A percentile compares a stretch with the other conserved stretches of the same genome.
Evolutionary conservation across 352 stramenopile species (phyloP).

Genomic region (Phytophthora cryptogea): DNA sequence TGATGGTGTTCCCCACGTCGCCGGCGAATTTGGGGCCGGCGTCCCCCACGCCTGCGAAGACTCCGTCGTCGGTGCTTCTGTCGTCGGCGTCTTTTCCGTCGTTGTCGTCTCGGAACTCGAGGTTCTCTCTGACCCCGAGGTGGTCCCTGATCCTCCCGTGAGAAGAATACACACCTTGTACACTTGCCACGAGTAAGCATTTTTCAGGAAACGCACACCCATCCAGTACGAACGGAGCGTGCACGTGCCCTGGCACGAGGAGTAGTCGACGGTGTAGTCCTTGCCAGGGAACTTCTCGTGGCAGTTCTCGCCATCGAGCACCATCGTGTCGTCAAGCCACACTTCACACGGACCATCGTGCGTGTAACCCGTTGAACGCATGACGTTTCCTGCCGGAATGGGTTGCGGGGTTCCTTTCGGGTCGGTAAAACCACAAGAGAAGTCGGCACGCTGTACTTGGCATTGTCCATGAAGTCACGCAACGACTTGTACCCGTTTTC

Average conservation of each 20-base stretch:
- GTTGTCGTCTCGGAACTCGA: no score
- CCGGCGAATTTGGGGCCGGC: no score
- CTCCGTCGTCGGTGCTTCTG: no score
- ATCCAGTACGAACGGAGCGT: slow-evolving; percentile 6
- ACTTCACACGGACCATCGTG: slow-evolving; percentile 5
- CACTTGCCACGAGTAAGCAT: background rate
- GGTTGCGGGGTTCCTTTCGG: slow-evolving; percentile 1
- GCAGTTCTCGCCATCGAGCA: slow-evolving; percentile 25
- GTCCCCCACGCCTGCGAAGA: no score
- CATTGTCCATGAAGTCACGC: slow-evolving; percentile 34
- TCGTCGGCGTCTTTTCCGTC: no score
- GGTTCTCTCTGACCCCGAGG: no score
- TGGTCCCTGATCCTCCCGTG: background rate
- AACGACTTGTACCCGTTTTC: slow-evolving; percentile 26
- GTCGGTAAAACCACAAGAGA: slow-evolving; percentile 35
- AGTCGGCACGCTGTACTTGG: slow-evolving; percentile 32
- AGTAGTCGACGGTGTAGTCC: slow-evolving; percentile 9
- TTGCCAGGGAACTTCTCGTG: slow-evolving; percentile 25
- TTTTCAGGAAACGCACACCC: background rate
- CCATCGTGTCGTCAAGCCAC: slow-evolving; percentile 15
- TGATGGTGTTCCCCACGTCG: no score
- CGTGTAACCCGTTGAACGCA: slow-evolving; percentile 9
- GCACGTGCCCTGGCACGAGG: slow-evolving; percentile 3
- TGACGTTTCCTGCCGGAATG: background rate
- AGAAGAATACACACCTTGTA: background rate